These are phyloP conservation scores for Solanum peruvianum DNA, from an alignment of 257 asterid species.

Conservation along the genomic window DNA sequence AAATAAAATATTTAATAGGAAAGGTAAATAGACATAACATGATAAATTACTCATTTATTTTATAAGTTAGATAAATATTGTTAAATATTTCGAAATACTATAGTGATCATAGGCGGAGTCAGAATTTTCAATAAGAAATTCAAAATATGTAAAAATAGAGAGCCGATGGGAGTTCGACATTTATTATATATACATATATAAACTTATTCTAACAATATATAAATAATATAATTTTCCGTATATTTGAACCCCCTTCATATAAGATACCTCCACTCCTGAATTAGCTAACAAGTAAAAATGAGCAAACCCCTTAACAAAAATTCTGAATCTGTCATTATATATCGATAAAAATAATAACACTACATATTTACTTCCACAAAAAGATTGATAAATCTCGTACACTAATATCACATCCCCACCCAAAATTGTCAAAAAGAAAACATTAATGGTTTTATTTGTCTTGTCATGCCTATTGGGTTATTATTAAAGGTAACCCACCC, in stretches of 20 bases:
- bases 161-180: rapidly evolving
- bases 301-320: rapidly evolving
- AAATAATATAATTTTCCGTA: too few species aligned
- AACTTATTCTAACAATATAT: too few species aligned
- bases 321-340: rapidly evolving
- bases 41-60: too few species aligned
- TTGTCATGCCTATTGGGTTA: background rate
- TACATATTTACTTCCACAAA: background rate
- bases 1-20: too few species aligned
- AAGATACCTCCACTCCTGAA: too few species aligned
- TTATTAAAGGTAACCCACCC: background rate
- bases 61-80: background rate
- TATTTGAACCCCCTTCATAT: too few species aligned
- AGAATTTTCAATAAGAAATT: too few species aligned
- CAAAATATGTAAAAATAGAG: too few species aligned
- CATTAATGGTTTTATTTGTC: background rate
- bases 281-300: too few species aligned
- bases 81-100: too few species aligned
- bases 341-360: rapidly evolving
- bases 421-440: background rate
- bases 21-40: too few species aligned
- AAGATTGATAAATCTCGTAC: background rate
- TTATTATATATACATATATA: too few species aligned
- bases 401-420: background rate
- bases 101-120: rapidly evolving